phyloP scores from a whole-genome alignment of 495 filamentous ascomycete genomes.

The Sphaerosporella brunnea region DNA sequence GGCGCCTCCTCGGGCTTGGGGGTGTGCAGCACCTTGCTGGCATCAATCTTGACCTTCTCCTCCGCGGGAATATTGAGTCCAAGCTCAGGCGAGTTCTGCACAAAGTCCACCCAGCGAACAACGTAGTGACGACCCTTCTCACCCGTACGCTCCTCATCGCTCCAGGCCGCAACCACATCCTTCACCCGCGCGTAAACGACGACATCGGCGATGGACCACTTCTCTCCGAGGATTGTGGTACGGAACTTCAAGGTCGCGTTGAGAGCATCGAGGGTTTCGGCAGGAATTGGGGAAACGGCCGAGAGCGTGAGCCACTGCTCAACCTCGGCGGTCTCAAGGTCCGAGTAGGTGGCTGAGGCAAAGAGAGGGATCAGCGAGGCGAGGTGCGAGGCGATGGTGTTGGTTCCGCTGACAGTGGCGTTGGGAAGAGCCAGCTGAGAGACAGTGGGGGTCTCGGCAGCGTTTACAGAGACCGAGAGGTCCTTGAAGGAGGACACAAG shows the following conservation, averaged over 20 bases:
- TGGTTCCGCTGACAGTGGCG: constrained; percentile 19
- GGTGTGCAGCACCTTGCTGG: constrained; percentile 56
- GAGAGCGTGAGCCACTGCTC: constrained; percentile 71
- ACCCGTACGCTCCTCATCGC: constrained; percentile 72
- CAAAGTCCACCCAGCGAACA: constrained; percentile 80
- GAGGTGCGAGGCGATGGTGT: constrained; percentile 22
- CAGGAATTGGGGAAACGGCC: constrained; percentile 37
- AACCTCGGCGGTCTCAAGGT: constrained; percentile 65
- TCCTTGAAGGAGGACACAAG: constrained; percentile 16
- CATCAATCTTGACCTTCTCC: constrained; percentile 67
- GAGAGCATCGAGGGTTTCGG: constrained; percentile 53
- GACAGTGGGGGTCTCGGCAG: constrained; percentile 6
- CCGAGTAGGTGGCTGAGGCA: constrained; percentile 47
- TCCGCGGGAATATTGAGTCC: constrained; percentile 47
- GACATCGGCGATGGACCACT: constrained; percentile 79
- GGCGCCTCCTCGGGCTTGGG: constrained; percentile 63
- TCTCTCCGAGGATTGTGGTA: constrained; percentile 75
- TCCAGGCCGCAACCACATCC: constrained; percentile 63
- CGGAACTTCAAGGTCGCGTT: constrained; percentile 76
- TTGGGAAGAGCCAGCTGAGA: constrained; percentile 13
- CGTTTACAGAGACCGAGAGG: constrained; percentile 4
- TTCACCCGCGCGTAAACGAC: constrained; percentile 68
- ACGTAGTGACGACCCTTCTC: constrained; percentile 80
- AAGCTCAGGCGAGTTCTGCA: constrained; percentile 75
- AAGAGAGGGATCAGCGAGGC: constrained; percentile 29